Evolutionary conservation across 176 grass and related monocot genomes (phyloP).

Genomic region (Tillandsia leiboldiana): DNA sequence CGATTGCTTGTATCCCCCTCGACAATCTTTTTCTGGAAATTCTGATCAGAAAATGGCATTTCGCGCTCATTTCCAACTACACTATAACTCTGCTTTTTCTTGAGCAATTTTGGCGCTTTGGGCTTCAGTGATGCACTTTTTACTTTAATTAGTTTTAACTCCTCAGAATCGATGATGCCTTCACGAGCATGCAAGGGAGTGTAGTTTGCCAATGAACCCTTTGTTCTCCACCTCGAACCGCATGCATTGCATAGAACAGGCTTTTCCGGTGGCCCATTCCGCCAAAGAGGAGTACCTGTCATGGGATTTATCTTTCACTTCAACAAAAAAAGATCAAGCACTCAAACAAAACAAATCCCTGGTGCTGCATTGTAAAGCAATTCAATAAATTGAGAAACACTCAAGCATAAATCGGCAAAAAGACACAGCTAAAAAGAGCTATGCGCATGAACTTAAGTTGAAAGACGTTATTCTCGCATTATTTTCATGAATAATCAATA

Average conservation of each 20-base stretch:
- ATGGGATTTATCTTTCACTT: slow-evolving; percentile 24
- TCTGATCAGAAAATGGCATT: slow-evolving; percentile 56
- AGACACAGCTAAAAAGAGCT: too few relatives aligned
- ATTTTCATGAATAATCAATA: too few relatives aligned
- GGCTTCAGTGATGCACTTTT: slow-evolving; percentile 35
- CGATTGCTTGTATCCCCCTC: slow-evolving; percentile 43
- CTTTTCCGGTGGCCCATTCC: slow-evolving; percentile 88
- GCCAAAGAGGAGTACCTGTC: slow-evolving; percentile 95
- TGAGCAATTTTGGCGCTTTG: slow-evolving; percentile 37
- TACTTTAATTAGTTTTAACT: slow-evolving; percentile 46
- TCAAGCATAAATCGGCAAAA: too few relatives aligned
- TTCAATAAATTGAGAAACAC: not conserved
- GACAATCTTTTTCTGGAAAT: slow-evolving; percentile 53
- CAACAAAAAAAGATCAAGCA: slow-evolving; percentile 22
- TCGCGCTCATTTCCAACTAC: slow-evolving; percentile 34
- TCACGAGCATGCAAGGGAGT: slow-evolving; percentile 73
- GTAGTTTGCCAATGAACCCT: slow-evolving; percentile 85
- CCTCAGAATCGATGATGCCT: slow-evolving; percentile 36
- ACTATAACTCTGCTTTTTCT: slow-evolving; percentile 36
- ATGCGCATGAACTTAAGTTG: too few relatives aligned
- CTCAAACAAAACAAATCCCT: not conserved
- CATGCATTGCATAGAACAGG: slow-evolving; percentile 98
- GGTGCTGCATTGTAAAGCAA: not conserved
- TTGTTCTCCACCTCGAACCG: slow-evolving; percentile 89
- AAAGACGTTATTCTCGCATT: too few relatives aligned